Evolutionary conservation across 2,329 filamentous ascomycete species (phyloP), one percentile per base, ranked within the genome.

Genomic region (Neoascochyta sp.): DNA sequence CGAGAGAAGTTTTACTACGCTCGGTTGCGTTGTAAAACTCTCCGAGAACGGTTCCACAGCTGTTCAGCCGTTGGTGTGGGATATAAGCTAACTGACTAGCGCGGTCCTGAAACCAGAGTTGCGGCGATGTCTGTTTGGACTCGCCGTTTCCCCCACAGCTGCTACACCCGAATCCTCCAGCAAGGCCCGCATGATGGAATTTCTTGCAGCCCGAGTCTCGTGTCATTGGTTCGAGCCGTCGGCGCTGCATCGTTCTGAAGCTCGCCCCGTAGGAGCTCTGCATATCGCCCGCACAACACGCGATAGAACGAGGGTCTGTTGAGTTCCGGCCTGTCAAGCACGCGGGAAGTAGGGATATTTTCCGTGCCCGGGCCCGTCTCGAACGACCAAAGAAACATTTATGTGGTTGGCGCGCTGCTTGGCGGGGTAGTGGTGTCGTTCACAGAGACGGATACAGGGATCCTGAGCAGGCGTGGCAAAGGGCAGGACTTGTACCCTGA

Each of bases 361-460:
- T 23, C 22, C 20, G 5, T 18, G n/a, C 22, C 7, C 14, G 4
- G n/a, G 19, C 18, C 16, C 15, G 33, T 15, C 9, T 13, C 16
- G 12, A 25, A 32, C 22, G n/a, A 32, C 11, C 25, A 25, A 27
- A 31, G 28, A 34, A 34, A 33, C 29, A 12, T 32, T 33, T 29
- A 29, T 37, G 36, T 43, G 26, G 17, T 43, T 46, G 43, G 40
- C 30, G 42, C 29, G 23, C 33, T 19, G 36, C 45, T 51, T 52
- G 47, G 47, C 47, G 39, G 45, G 38, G 37, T 34, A 34, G 29
- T 29, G 18, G 29, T 32, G 34, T 41, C 39, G 41, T 50, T 45
- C 49, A 41, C 37, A 33, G 34, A 41, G 28, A 29, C 36, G 27
- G 27, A 28, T 33, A 38, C 47, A 53, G 47, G 47, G 49, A 37